These are phyloP conservation scores for Arctium lappa DNA, from an alignment of 129 eudicot species.

Conservation along the genomic window DNA sequence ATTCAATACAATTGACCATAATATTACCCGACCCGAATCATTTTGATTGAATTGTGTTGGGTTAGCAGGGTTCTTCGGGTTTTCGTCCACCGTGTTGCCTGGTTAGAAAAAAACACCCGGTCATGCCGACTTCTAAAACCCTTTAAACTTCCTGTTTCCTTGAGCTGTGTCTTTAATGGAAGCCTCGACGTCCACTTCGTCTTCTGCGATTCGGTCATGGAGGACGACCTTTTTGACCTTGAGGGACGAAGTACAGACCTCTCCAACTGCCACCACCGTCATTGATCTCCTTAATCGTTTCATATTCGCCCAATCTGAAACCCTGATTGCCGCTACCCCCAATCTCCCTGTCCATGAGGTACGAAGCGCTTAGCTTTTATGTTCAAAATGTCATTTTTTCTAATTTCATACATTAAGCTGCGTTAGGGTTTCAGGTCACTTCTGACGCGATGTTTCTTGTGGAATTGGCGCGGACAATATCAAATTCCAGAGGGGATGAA, in stretches of 20 bases:
- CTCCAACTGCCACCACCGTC: slow-evolving; percentile 30
- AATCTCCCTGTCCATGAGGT: slow-evolving; percentile 79
- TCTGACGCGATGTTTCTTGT: slow-evolving; percentile 62
- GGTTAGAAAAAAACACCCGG: background rate
- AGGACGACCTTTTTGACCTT: slow-evolving; percentile 71
- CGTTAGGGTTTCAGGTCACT: slow-evolving; percentile 46
- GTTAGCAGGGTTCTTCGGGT: background rate
- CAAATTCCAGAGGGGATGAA: slow-evolving; percentile 24
- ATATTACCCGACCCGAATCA: too few relatives aligned
- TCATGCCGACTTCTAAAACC: background rate
- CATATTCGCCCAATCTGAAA: slow-evolving; percentile 54
- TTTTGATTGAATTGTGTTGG: background rate
- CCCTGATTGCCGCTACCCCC: slow-evolving; percentile 50
- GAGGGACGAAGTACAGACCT: slow-evolving; percentile 63
- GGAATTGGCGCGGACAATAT: slow-evolving; percentile 49
- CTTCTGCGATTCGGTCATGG: slow-evolving; percentile 61
- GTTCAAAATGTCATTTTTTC: background rate
- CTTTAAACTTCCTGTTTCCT: slow-evolving; percentile 13
- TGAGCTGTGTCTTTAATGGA: slow-evolving; percentile 24
- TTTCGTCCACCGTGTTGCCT: background rate
- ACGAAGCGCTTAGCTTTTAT: background rate
- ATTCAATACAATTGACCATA: too few relatives aligned
- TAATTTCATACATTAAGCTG: background rate
- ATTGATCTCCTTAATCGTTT: slow-evolving; percentile 46
- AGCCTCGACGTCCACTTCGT: slow-evolving; percentile 17